Conservation (phyloP, 202 grass and related monocot species). For the Dendrocalamus latiflorus region DNA sequence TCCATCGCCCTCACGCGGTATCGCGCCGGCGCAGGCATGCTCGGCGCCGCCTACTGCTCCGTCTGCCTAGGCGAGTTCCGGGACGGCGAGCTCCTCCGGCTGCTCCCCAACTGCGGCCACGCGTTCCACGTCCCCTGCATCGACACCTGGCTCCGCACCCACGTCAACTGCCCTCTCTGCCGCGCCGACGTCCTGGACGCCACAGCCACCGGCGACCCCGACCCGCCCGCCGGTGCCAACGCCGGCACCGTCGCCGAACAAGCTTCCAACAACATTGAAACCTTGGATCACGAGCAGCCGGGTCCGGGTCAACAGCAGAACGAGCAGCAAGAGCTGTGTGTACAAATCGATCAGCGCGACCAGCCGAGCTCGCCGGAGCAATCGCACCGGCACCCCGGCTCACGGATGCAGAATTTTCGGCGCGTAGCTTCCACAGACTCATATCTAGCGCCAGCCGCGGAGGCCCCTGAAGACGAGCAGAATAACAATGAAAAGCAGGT, state of each 20-base stretch:
- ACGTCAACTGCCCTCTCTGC: constrained; percentile 63
- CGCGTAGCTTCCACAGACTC: constrained; percentile 34
- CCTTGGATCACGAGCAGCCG: neutral
- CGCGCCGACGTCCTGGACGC: constrained; percentile 29
- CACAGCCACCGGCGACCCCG: neutral
- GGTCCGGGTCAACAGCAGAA: neutral
- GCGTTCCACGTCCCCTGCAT: constrained; percentile 68
- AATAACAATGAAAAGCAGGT: constrained; percentile 21
- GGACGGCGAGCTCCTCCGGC: constrained; percentile 53
- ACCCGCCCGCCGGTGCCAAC: neutral
- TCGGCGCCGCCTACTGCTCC: too few relatives aligned
- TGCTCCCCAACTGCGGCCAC: constrained; percentile 61
- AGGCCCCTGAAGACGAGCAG: constrained; percentile 1
- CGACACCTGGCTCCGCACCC: constrained; percentile 59
- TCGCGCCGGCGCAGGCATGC: constrained; percentile 4
- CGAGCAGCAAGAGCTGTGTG: constrained; percentile 10
- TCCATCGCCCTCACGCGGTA: constrained; percentile 56
- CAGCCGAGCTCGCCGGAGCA: neutral
- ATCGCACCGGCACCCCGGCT: neutral
- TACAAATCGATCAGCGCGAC: constrained; percentile 9
- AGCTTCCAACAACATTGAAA: neutral
- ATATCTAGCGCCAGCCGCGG: neutral
- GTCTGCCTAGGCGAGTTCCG: too few relatives aligned
- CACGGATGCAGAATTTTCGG: neutral
- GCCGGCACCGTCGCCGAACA: neutral